Conservation (phyloP, 2,329 filamentous ascomycete species). For the Pyrenophora teres region DNA sequence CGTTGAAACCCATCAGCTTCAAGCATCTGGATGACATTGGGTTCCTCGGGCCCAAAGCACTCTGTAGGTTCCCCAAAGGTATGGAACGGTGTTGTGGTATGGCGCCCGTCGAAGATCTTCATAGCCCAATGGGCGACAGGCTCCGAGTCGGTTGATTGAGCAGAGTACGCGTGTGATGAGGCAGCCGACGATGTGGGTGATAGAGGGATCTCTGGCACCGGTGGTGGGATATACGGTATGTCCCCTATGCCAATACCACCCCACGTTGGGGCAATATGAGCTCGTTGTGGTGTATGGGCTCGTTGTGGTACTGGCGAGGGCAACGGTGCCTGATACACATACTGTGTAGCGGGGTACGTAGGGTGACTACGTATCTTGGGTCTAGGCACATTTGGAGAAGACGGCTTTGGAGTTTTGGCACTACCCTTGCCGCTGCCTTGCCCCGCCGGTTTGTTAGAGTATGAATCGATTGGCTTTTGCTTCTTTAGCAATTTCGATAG, state of each 20-base stretch:
- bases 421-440: slow-evolving; percentile 23
- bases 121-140: slow-evolving; percentile 50
- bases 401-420: slow-evolving; percentile 37
- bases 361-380: slow-evolving; percentile 35
- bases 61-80: slow-evolving; percentile 39
- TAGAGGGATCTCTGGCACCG: slow-evolving; percentile 46
- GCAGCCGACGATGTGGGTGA: slow-evolving; percentile 52
- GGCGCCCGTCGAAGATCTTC: slow-evolving; percentile 51
- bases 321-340: slow-evolving; percentile 14
- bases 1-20: slow-evolving; percentile 49
- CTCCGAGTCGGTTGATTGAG: slow-evolving; percentile 43
- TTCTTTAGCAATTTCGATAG: slow-evolving; percentile 42
- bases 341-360: slow-evolving; percentile 33
- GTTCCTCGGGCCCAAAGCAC: slow-evolving; percentile 45
- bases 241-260: slow-evolving; percentile 34
- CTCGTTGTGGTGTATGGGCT: slow-evolving; percentile 21
- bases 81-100: slow-evolving; percentile 46
- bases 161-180: slow-evolving; percentile 49
- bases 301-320: slow-evolving; percentile 15
- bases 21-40: slow-evolving; percentile 41
- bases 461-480: slow-evolving; percentile 43
- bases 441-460: slow-evolving; percentile 38
- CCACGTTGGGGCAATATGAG: slow-evolving; percentile 26
- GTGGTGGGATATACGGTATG: slow-evolving; percentile 41
- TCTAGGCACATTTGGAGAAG: slow-evolving; percentile 30